These are phyloP conservation scores for Aspergillus neotritici DNA, from an alignment of 2,329 filamentous ascomycete genomes.

Conservation along the genomic window DNA sequence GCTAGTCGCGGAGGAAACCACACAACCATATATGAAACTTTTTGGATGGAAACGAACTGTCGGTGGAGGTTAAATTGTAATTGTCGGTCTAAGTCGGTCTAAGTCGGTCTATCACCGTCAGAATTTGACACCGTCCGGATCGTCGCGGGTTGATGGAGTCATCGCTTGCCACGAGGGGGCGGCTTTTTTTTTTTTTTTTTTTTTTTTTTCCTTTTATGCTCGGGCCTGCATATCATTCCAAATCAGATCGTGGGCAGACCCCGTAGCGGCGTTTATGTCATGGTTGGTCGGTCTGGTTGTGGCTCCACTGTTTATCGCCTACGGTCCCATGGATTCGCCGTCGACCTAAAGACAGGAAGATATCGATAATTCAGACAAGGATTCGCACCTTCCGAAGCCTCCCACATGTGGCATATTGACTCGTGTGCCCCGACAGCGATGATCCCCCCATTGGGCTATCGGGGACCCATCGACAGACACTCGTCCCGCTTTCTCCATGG, in stretches of 20 bases:
- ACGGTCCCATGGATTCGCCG: not conserved
- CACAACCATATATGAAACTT: no score
- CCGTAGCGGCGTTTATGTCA: slow-evolving; percentile 5
- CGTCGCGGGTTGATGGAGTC: slow-evolving; percentile 5
- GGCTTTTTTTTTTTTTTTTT: slow-evolving; percentile 2
- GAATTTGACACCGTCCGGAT: slow-evolving; percentile 7
- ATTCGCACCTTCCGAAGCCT: no score
- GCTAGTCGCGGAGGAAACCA: no score
- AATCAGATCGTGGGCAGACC: slow-evolving; percentile 6
- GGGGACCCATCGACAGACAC: no score
- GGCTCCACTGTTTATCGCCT: slow-evolving; percentile 3
- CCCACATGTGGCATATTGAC: no score
- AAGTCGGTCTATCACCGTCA: not conserved
- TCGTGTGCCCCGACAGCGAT: no score
- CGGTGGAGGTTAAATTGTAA: not conserved
- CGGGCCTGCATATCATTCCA: slow-evolving; percentile 3
- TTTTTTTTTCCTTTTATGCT: not conserved
- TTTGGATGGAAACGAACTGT: no score
- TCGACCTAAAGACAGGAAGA: no score
- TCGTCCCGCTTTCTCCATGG: no score
- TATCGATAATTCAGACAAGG: no score
- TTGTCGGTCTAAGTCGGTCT: not conserved
- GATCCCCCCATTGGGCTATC: no score
- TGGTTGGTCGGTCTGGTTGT: slow-evolving; percentile 1
- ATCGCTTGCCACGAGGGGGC: slow-evolving; percentile 5